Conservation (phyloP, 164 flowering plant species). For the Vitis rotundifolia region DNA sequence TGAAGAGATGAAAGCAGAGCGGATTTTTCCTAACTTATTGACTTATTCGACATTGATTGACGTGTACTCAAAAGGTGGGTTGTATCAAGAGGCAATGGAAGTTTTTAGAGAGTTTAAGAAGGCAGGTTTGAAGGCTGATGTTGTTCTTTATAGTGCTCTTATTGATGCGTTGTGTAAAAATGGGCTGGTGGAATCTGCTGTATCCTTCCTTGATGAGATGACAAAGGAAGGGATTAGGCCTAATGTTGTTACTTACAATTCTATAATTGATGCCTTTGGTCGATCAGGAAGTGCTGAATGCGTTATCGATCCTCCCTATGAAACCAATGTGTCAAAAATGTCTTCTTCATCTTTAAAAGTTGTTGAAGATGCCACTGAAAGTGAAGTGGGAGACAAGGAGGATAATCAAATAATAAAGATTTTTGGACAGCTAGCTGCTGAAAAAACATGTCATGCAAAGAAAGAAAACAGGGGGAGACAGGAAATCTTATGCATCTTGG, state of each 20-base stretch:
- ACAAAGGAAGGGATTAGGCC: conserved; percentile 84
- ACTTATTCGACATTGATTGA: conserved; percentile 92
- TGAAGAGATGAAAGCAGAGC: conserved; percentile 63
- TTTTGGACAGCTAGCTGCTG: conserved; percentile 67
- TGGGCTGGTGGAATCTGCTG: conserved; percentile 82
- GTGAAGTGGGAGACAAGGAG: conserved; percentile 18
- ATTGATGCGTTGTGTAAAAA: conserved; percentile 93
- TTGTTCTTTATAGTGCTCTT: conserved; percentile 89
- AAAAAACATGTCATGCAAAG: conserved; percentile 35
- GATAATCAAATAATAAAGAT: conserved; percentile 51
- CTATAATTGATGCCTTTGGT: conserved; percentile 95
- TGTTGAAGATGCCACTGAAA: conserved; percentile 14
- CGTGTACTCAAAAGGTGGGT: conserved; percentile 79
- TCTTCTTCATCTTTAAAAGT: conserved; percentile 23
- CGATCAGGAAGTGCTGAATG: conserved; percentile 38
- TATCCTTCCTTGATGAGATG: conserved; percentile 85
- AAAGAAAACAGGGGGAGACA: conserved; percentile 38
- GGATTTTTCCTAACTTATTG: conserved; percentile 64
- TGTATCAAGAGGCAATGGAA: conserved; percentile 83
- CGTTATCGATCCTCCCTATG: conserved; percentile 21
- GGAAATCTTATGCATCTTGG: conserved; percentile 72
- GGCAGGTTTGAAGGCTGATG: conserved; percentile 90
- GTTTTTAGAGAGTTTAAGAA: conserved; percentile 72
- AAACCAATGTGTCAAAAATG: conserved; percentile 14
- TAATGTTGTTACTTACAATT: conserved; percentile 94